Evolutionary conservation across 192 early-diverging fungal species (phyloP).

Genomic region (Blastocladiella britannica): DNA sequence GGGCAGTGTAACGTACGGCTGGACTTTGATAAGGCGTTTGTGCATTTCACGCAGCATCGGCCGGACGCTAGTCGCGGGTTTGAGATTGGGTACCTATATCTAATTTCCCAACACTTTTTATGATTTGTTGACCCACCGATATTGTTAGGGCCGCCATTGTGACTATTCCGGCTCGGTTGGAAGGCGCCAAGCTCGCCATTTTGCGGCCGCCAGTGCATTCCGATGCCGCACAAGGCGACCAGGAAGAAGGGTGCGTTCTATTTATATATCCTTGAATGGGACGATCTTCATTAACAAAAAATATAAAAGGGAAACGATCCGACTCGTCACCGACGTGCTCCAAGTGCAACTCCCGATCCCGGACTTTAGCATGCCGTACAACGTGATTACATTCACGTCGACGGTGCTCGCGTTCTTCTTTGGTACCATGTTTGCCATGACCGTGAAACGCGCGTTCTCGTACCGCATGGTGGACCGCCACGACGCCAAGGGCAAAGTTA

Average conservation of each 20-base stretch:
- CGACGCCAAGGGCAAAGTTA: too few relatives aligned
- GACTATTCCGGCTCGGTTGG: too few relatives aligned
- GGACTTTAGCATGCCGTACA: conserved; percentile 98
- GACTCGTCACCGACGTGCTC: conserved; percentile 66
- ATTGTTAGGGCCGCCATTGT: too few relatives aligned
- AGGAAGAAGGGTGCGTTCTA: too few relatives aligned
- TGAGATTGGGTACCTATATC: conserved; percentile 48
- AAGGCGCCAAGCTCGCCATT: too few relatives aligned
- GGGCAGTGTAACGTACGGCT: conserved; percentile 45
- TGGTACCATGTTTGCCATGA: conserved; percentile 78
- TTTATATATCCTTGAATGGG: too few relatives aligned
- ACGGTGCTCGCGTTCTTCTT: conserved; percentile 88
- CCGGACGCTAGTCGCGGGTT: conserved; percentile 94
- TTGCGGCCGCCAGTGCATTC: too few relatives aligned
- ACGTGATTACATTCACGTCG: conserved; percentile 92
- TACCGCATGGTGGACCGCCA: background rate
- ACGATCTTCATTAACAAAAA: conserved; percentile 2
- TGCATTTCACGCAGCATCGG: conserved; percentile 88
- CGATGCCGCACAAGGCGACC: too few relatives aligned
- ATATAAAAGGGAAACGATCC: conserved; percentile 1
- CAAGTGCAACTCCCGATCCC: conserved; percentile 81
- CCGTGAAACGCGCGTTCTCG: conserved; percentile 1
- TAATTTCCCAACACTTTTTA: too few relatives aligned
- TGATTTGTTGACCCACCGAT: too few relatives aligned
- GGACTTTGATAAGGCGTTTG: conserved; percentile 74